phyloP scores from a whole-genome alignment of 2,329 filamentous ascomycete species.

The Exophiala bonariae region DNA sequence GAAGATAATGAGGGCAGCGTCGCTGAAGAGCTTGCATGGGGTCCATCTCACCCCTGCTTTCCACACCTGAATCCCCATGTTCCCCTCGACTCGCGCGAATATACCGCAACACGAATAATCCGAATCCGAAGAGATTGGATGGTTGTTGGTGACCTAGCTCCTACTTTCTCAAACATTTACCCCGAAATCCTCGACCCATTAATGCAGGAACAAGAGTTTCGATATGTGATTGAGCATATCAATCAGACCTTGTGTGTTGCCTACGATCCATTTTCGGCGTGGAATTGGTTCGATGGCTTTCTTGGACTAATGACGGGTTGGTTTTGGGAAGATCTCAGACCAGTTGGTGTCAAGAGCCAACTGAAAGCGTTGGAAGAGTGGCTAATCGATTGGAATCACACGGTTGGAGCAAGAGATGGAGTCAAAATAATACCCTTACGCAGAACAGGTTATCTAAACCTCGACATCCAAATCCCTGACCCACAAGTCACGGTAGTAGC shows the following conservation, averaged over 20 bases:
- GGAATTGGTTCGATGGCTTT: slow-evolving; percentile 77
- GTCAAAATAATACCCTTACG: slow-evolving; percentile 78
- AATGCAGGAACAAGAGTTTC: slow-evolving; percentile 82
- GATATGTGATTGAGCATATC: slow-evolving; percentile 75
- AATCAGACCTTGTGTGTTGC: slow-evolving; percentile 75
- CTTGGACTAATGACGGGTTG: slow-evolving; percentile 84
- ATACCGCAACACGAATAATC: slow-evolving; percentile 80
- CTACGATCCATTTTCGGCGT: slow-evolving; percentile 74
- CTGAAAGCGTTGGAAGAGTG: slow-evolving; percentile 72
- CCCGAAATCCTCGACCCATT: slow-evolving; percentile 92
- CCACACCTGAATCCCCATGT: slow-evolving; percentile 94
- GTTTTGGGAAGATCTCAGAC: slow-evolving; percentile 88
- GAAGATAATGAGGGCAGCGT: slow-evolving; percentile 52
- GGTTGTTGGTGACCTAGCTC: slow-evolving; percentile 81
- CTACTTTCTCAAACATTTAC: slow-evolving; percentile 92
- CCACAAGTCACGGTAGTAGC: slow-evolving; percentile 48
- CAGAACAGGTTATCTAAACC: slow-evolving; percentile 80
- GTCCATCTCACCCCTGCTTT: slow-evolving; percentile 88
- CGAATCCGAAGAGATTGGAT: slow-evolving; percentile 91
- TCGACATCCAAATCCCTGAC: slow-evolving; percentile 53
- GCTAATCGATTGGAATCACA: slow-evolving; percentile 83
- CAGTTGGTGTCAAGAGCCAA: slow-evolving; percentile 64
- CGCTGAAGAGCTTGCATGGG: slow-evolving; percentile 79
- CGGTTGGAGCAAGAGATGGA: slow-evolving; percentile 58
- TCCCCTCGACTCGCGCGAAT: slow-evolving; percentile 71